Percentiles rank a stretch among this genome's conserved stretches.
Conservation (phyloP, 2,329 filamentous ascomycete genomes). For the Trichoderma afroharzianum region DNA sequence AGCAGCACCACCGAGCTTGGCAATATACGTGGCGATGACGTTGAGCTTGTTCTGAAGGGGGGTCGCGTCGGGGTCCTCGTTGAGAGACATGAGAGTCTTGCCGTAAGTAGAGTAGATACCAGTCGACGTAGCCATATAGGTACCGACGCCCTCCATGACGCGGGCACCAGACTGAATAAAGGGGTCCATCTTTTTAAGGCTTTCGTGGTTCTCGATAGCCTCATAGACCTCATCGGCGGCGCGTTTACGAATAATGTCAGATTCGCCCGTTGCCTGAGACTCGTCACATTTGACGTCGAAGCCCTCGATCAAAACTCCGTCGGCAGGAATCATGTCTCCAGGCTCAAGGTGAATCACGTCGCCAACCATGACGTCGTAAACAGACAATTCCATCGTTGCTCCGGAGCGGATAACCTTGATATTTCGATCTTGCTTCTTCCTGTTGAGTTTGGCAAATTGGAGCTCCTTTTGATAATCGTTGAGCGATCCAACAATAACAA, state of each 20-base stretch:
- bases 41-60: constrained; percentile 75
- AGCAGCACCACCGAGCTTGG: constrained; percentile 71
- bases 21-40: constrained; percentile 71
- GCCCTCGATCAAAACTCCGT: constrained; percentile 69
- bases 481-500: constrained; percentile 70
- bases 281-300: constrained; percentile 75
- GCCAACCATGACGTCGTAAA: constrained; percentile 66
- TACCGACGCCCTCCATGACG: constrained; percentile 73
- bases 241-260: constrained; percentile 68
- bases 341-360: constrained; percentile 72
- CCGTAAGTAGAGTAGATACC: constrained; percentile 72
- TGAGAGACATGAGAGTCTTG: constrained; percentile 69
- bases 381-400: constrained; percentile 63
- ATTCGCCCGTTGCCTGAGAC: constrained; percentile 75
- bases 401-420: constrained; percentile 72
- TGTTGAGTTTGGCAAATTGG: constrained; percentile 74
- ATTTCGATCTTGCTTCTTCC: constrained; percentile 71
- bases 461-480: constrained; percentile 81
- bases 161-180: constrained; percentile 83
- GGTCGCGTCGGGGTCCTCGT: constrained; percentile 71
- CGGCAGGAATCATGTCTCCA: constrained; percentile 70
- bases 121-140: constrained; percentile 69
- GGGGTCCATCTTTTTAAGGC: constrained; percentile 70
- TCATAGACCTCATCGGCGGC: constrained; percentile 64
- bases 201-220: constrained; percentile 64